These are phyloP conservation scores for Neurospora tetraspora DNA, from an alignment of 495 filamentous ascomycete genomes.

Conservation along the genomic window DNA sequence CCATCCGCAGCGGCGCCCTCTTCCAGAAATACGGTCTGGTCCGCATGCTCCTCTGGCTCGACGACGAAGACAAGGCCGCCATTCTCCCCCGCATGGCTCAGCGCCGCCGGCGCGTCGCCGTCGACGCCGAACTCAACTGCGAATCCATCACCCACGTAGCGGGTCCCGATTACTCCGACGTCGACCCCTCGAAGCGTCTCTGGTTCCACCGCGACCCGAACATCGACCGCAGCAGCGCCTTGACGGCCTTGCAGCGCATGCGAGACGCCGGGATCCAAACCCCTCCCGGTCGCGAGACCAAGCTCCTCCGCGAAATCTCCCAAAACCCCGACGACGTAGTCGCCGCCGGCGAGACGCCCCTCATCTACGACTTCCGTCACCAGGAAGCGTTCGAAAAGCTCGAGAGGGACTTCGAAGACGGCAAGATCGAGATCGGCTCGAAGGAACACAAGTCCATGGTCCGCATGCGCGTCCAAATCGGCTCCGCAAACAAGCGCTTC, in stretches of 20 bases:
- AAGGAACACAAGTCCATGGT: conserved; percentile 9
- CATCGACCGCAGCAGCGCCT: conserved; percentile 25
- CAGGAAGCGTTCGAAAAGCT: conserved; percentile 22
- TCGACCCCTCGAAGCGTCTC: not conserved
- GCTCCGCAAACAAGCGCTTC: conserved; percentile 10
- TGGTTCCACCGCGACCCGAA: conserved; percentile 20
- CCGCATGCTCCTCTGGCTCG: conserved; percentile 57
- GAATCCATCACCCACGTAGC: conserved; percentile 38
- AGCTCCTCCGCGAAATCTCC: conserved; percentile 17
- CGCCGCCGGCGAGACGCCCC: conserved; percentile 9
- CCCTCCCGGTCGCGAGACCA: conserved; percentile 20
- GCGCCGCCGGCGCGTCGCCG: conserved; percentile 40
- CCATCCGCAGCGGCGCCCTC: conserved; percentile 29
- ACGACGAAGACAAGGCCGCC: conserved; percentile 40
- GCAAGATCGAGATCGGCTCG: conserved; percentile 14
- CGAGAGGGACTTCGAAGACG: conserved; percentile 13
- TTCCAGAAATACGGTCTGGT: conserved; percentile 59
- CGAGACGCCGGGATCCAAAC: conserved; percentile 18
- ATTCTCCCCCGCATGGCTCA: conserved; percentile 41
- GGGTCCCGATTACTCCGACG: conserved; percentile 12
- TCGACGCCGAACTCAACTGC: conserved; percentile 47
- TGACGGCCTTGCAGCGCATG: conserved; percentile 23
- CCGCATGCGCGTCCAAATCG: conserved; percentile 17
- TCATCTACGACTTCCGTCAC: conserved; percentile 20
- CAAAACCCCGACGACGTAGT: conserved; percentile 1